These are phyloP conservation scores for Aspergillus sp. DNA, from an alignment of 2,329 filamentous ascomycete species.

Conservation along the genomic window DNA sequence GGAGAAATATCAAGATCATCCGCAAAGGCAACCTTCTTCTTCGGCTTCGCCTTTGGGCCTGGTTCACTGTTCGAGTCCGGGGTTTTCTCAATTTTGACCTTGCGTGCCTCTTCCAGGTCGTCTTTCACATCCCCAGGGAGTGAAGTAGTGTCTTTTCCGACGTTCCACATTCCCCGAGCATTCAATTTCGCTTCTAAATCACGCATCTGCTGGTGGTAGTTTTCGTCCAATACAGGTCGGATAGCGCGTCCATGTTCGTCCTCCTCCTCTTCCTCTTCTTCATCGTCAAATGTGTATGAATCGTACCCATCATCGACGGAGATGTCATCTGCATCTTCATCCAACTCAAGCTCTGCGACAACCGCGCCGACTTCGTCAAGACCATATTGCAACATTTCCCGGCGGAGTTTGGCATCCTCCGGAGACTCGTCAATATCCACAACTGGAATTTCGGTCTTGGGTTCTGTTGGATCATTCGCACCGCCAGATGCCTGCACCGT, in stretches of 20 bases:
- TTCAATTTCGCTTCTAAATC: conserved; percentile 77
- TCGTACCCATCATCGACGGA: conserved; percentile 55
- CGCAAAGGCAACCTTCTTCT: conserved; percentile 81
- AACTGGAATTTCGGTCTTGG: conserved; percentile 46
- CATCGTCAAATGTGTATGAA: conserved; percentile 51
- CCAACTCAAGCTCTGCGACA: conserved; percentile 85
- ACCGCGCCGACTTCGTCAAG: conserved; percentile 86
- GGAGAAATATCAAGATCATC: conserved; percentile 69
- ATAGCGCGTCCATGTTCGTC: conserved; percentile 76
- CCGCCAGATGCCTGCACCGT: conserved; percentile 8
- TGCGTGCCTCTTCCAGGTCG: conserved; percentile 28
- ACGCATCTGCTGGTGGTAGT: conserved; percentile 79
- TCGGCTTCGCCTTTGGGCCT: conserved; percentile 28
- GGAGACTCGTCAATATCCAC: conserved; percentile 72
- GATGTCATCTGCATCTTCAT: conserved; percentile 59
- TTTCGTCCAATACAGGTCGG: conserved; percentile 64
- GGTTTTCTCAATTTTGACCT: conserved; percentile 26
- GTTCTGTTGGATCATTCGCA: conserved; percentile 22
- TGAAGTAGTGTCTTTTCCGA: conserved; percentile 50
- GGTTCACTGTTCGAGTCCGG: conserved; percentile 12
- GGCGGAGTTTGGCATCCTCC: conserved; percentile 76
- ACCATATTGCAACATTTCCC: conserved; percentile 88
- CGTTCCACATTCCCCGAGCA: conserved; percentile 55
- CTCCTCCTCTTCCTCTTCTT: conserved; percentile 64
- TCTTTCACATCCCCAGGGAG: conserved; percentile 34